These are phyloP conservation scores for Verticillium dahliae DNA, from an alignment of 2,329 filamentous ascomycete genomes.

Conservation along the genomic window DNA sequence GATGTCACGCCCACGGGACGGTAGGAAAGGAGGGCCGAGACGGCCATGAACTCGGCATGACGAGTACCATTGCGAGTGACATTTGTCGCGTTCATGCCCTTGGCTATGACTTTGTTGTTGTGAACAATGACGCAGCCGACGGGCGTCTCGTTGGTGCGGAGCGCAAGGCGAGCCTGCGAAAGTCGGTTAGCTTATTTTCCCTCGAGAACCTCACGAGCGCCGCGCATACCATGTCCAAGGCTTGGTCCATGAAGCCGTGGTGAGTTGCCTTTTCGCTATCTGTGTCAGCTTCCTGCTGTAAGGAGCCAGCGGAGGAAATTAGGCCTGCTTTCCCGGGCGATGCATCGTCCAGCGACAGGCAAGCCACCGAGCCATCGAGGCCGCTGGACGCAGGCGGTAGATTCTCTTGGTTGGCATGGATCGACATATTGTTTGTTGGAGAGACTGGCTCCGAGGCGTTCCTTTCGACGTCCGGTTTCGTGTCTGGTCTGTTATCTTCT, in stretches of 20 bases:
- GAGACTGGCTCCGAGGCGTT: conserved; percentile 14
- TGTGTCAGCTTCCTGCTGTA: not conserved
- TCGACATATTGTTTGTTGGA: not conserved
- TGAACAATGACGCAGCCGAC: conserved; percentile 94
- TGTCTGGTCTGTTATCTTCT: conserved; percentile 4
- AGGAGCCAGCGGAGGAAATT: conserved; percentile 2
- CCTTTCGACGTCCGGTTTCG: not conserved
- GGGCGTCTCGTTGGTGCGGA: conserved; percentile 83
- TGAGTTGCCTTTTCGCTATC: conserved; percentile 33
- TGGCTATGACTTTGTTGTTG: conserved; percentile 70
- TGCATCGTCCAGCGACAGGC: conserved; percentile 12
- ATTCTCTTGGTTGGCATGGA: conserved; percentile 22
- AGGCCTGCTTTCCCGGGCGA: not conserved
- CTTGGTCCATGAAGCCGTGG: conserved; percentile 71
- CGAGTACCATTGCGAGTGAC: conserved; percentile 83
- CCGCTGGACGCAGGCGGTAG: conserved; percentile 9
- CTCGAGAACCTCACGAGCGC: conserved; percentile 13
- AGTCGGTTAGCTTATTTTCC: conserved; percentile 13
- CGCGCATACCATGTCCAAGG: conserved; percentile 68
- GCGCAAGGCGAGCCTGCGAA: conserved; percentile 71
- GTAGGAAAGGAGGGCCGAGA: conserved; percentile 50
- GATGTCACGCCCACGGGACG: conserved; percentile 15
- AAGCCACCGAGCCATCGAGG: conserved; percentile 11
- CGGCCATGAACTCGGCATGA: conserved; percentile 91
- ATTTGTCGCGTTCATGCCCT: conserved; percentile 96